Percentiles rank a stretch among this genome's conserved stretches.
phyloP scores from a whole-genome alignment of 2,329 filamentous ascomycete species.

The Chaetomium sp. region DNA sequence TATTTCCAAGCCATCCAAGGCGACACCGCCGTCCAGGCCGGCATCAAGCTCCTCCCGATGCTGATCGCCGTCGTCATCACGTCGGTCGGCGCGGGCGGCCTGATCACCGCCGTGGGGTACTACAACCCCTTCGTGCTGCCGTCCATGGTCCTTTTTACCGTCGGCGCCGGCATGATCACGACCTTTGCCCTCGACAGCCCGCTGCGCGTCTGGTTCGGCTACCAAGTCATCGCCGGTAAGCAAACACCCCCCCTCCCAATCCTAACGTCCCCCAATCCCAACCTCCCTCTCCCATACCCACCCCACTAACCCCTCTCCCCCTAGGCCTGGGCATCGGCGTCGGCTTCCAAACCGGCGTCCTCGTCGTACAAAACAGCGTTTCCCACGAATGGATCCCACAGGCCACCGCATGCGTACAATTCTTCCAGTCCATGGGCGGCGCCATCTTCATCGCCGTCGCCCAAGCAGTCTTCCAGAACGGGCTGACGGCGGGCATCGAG shows the following conservation, averaged over 20 bases:
- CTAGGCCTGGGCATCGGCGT: conserved; percentile 52
- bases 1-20: conserved; percentile 59
- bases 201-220: conserved; percentile 58
- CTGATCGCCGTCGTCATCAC: conserved; percentile 54
- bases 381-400: conserved; percentile 52
- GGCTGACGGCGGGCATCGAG: conserved; percentile 56
- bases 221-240: conserved; percentile 54
- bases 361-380: conserved; percentile 56
- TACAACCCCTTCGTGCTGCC: conserved; percentile 48
- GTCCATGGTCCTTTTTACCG: conserved; percentile 43
- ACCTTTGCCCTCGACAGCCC: conserved; percentile 53
- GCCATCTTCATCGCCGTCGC: conserved; percentile 66
- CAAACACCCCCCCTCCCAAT: neutral
- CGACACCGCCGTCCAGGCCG: conserved; percentile 55
- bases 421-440: conserved; percentile 67
- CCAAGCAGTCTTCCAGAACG: conserved; percentile 69
- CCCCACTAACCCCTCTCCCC: neutral
- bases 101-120: conserved; percentile 44
- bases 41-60: conserved; percentile 57
- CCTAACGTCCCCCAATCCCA: neutral
- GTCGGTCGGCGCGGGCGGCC: conserved; percentile 39
- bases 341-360: conserved; percentile 51
- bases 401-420: conserved; percentile 55
- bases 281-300: neutral
- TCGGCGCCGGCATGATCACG: conserved; percentile 58